phyloP scores from a whole-genome alignment of 768 basidiomycete genomes.

The Leucocoprinus leucothites region DNA sequence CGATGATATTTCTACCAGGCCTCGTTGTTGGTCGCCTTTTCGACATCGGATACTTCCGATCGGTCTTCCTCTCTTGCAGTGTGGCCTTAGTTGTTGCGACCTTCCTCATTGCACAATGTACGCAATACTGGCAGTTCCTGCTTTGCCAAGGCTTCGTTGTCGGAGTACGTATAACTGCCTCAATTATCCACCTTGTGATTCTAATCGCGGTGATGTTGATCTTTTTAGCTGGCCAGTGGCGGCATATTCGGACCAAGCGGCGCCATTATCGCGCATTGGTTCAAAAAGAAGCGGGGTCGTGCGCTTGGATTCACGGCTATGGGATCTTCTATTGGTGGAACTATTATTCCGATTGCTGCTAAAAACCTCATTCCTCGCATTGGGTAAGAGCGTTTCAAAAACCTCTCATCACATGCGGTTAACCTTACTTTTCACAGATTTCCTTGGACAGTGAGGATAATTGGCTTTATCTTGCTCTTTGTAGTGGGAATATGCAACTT shows the following conservation, averaged over 20 bases:
- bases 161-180: conserved; percentile 35
- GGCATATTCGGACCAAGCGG: conserved; percentile 61
- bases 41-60: conserved; percentile 49
- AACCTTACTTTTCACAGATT: conserved; percentile 58
- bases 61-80: conserved; percentile 31
- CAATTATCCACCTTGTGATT: not conserved
- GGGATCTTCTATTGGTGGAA: conserved; percentile 69
- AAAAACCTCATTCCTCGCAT: conserved; percentile 49
- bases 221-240: conserved; percentile 44
- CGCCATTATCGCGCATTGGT: conserved; percentile 71
- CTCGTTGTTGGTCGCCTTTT: conserved; percentile 79
- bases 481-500: conserved; percentile 54
- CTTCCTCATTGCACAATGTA: conserved; percentile 58
- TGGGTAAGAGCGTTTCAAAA: conserved; percentile 35
- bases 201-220: not conserved
- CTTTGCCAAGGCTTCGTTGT: conserved; percentile 60
- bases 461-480: conserved; percentile 59
- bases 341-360: conserved; percentile 59
- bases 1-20: conserved; percentile 1
- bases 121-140: conserved; percentile 62
- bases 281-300: conserved; percentile 53
- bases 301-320: conserved; percentile 65
- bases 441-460: conserved; percentile 70
- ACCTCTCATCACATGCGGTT: too few species aligned
- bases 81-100: conserved; percentile 41